phyloP scores from a whole-genome alignment of 805 yeast genomes.

The Komagataella pastoris region DNA sequence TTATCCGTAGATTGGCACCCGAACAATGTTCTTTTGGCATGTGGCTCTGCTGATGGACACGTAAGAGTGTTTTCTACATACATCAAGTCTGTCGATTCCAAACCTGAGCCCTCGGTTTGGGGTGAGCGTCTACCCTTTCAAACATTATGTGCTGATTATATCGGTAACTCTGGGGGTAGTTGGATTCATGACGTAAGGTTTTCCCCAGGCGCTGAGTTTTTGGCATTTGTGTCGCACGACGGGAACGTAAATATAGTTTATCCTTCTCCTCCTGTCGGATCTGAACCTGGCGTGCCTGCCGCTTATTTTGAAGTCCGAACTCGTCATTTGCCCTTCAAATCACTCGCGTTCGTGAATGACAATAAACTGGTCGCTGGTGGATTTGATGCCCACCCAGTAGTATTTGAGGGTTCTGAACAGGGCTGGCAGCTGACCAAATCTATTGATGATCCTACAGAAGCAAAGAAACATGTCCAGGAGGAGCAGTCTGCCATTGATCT shows the following conservation, averaged over 20 bases:
- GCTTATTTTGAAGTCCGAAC: conserved; percentile 48
- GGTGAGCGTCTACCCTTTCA: conserved; percentile 93
- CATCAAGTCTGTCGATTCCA: conserved; percentile 76
- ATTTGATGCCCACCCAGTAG: conserved; percentile 81
- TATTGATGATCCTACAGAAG: conserved; percentile 42
- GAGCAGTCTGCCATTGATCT: conserved; percentile 78
- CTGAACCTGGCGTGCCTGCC: conserved; percentile 47
- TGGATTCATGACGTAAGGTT: conserved; percentile 91
- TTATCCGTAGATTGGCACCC: conserved; percentile 86
- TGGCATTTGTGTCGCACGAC: conserved; percentile 82
- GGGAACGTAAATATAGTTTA: conserved; percentile 72
- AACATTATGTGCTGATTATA: conserved; percentile 74
- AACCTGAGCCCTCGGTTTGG: conserved; percentile 78
- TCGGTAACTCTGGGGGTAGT: conserved; percentile 52
- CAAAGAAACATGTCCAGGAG: conserved; percentile 35
- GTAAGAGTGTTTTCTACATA: conserved; percentile 82
- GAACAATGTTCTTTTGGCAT: conserved; percentile 74
- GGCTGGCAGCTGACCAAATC: conserved; percentile 50
- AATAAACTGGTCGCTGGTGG: conserved; percentile 76
- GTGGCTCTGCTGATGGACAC: conserved; percentile 91
- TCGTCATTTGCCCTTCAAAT: conserved; percentile 65
- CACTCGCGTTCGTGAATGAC: conserved; percentile 58
- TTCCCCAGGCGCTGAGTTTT: conserved; percentile 62
- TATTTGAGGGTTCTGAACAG: conserved; percentile 55
- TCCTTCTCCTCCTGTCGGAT: conserved; percentile 35